These are phyloP conservation scores for Ophiorrhiza pumila DNA, from an alignment of 257 asterid species.

Conservation along the genomic window DNA sequence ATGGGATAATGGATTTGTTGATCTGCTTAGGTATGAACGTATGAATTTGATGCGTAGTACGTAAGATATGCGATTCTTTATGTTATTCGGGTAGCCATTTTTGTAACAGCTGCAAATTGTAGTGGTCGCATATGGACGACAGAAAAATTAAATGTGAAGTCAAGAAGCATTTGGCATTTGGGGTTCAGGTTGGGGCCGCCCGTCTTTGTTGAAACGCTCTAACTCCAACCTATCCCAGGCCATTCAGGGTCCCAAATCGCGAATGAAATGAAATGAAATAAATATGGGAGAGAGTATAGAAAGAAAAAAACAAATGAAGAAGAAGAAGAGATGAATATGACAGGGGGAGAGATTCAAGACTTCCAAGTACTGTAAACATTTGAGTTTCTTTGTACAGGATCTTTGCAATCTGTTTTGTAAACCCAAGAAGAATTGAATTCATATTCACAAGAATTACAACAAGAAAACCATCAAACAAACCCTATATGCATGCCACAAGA, in stretches of 20 bases:
- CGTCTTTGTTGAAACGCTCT: constrained; percentile 15
- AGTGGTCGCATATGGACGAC: not conserved
- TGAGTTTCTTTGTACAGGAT: constrained; percentile 13
- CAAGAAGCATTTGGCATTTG: not conserved
- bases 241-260: not conserved
- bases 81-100: not conserved
- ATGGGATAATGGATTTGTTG: not conserved
- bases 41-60: not conserved
- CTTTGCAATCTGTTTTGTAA: too few relatives aligned
- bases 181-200: too few relatives aligned
- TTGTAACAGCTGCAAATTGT: not conserved
- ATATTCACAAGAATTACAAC: constrained; percentile 18
- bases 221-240: constrained; percentile 11
- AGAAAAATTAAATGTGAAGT: not conserved
- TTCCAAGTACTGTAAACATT: too few relatives aligned
- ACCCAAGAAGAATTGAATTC: too few relatives aligned
- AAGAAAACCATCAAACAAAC: not conserved
- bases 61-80: not conserved
- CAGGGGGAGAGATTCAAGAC: not conserved
- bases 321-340: too few relatives aligned
- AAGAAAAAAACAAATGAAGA: not conserved
- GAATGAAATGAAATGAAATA: not conserved
- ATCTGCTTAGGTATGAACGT: not conserved
- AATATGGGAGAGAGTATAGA: not conserved
- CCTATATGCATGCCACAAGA: too few relatives aligned